These are phyloP conservation scores for Malus hybrid DNA, from an alignment of 331 rosid species.

Conservation along the genomic window DNA sequence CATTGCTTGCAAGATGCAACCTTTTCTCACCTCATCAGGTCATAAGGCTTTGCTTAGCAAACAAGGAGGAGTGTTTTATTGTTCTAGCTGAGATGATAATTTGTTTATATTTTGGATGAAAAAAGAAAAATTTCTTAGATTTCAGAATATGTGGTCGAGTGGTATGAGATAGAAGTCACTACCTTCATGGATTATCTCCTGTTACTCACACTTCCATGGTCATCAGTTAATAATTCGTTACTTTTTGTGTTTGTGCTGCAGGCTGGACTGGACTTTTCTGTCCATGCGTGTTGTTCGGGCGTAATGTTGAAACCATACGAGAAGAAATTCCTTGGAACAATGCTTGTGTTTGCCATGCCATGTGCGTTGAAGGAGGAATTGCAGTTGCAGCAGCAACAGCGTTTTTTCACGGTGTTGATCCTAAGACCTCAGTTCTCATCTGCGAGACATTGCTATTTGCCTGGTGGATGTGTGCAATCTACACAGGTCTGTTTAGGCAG, in stretches of 20 bases:
- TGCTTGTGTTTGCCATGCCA: slow-evolving; percentile 56
- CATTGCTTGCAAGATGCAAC: neutral
- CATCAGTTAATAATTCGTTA: neutral
- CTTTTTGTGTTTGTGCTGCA: slow-evolving; percentile 13
- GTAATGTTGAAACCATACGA: slow-evolving; percentile 35
- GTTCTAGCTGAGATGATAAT: neutral
- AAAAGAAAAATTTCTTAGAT: neutral
- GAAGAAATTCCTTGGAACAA: slow-evolving; percentile 51
- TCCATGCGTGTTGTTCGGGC: slow-evolving; percentile 57
- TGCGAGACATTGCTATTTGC: slow-evolving; percentile 43
- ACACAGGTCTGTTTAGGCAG: slow-evolving; percentile 54
- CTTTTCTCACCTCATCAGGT: neutral
- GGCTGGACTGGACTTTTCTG: slow-evolving; percentile 58
- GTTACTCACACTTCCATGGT: neutral
- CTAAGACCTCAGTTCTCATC: slow-evolving; percentile 49
- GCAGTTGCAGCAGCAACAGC: slow-evolving; percentile 45
- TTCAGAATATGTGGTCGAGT: neutral
- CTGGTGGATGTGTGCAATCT: slow-evolving; percentile 77
- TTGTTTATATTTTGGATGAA: neutral
- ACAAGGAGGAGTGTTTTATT: neutral
- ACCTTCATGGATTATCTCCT: neutral
- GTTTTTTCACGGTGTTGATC: slow-evolving; percentile 49
- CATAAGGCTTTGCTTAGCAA: neutral
- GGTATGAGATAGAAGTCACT: neutral
- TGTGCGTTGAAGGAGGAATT: slow-evolving; percentile 57